Percentiles rank a stretch among this genome's conserved stretches.
These are phyloP conservation scores for Colletotrichum orchidophilum DNA, from an alignment of 2,329 filamentous ascomycete species.

Conservation along the genomic window DNA sequence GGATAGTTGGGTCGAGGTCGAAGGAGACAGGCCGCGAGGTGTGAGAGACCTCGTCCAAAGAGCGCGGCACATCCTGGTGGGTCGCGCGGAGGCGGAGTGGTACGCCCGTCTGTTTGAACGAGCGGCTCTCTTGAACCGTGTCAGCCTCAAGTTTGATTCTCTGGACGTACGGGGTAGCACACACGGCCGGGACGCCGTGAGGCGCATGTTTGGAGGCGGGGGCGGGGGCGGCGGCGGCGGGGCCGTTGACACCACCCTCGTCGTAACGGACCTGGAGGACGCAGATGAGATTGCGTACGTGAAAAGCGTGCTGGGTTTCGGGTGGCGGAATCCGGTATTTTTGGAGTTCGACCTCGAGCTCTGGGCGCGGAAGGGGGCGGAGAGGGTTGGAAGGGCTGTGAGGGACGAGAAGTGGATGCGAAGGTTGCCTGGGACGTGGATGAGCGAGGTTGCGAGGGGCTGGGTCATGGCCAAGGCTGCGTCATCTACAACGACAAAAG, in stretches of 20 bases:
- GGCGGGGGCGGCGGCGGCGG: background rate
- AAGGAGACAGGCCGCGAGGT: background rate
- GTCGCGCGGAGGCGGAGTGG: conserved; percentile 26
- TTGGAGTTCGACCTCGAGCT: conserved; percentile 26
- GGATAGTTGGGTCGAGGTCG: conserved; percentile 18
- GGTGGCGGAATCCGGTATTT: conserved; percentile 23
- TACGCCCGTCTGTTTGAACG: conserved; percentile 7
- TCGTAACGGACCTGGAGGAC: conserved; percentile 16
- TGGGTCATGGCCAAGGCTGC: conserved; percentile 4
- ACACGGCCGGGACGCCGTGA: conserved; percentile 1
- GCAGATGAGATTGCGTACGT: conserved; percentile 11
- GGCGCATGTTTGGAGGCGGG: background rate
- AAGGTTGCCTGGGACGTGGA: conserved; percentile 6
- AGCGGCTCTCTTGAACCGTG: background rate
- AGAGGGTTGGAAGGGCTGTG: background rate
- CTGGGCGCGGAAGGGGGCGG: conserved; percentile 6
- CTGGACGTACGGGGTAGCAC: background rate
- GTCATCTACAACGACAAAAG: background rate
- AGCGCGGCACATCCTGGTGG: conserved; percentile 5
- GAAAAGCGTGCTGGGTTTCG: background rate
- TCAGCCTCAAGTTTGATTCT: conserved; percentile 17
- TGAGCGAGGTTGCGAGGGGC: conserved; percentile 22
- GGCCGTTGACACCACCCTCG: background rate
- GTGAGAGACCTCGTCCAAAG: background rate
- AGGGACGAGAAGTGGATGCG: conserved; percentile 21